Conservation (phyloP, 257 asterid species). For the Solanum etuberosum region DNA sequence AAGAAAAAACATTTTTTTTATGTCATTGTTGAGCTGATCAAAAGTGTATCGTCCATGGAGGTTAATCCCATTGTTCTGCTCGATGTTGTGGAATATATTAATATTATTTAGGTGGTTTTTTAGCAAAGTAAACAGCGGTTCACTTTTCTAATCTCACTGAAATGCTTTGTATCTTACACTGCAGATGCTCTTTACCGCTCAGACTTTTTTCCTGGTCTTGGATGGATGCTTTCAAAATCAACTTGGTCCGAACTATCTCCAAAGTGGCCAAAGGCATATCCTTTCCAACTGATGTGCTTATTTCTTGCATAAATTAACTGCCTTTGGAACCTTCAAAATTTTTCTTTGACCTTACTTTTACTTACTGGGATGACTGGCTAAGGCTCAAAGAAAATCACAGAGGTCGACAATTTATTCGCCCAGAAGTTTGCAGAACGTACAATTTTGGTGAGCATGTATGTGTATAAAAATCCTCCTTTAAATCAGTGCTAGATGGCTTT, state of each 20-base stretch:
- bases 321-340: conserved; percentile 10
- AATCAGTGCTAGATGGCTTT: neutral
- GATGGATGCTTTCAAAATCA: conserved; percentile 94
- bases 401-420: conserved; percentile 90
- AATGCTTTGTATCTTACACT: conserved; percentile 10
- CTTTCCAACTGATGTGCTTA: conserved; percentile 24
- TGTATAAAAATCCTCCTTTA: neutral
- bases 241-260: conserved; percentile 97
- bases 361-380: conserved; percentile 99
- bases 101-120: neutral
- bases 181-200: conserved; percentile 95
- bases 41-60: neutral
- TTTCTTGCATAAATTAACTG: neutral
- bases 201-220: conserved; percentile 99
- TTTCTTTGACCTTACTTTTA: conserved; percentile 70
- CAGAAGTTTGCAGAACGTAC: conserved; percentile 99
- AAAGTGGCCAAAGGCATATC: conserved; percentile 99
- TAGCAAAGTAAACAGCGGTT: neutral
- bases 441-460: conserved; percentile 98
- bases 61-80: neutral
- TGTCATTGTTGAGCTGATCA: neutral
- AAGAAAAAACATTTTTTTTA: neutral
- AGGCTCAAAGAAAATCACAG: conserved; percentile 76
- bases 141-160: conserved; percentile 2
- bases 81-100: neutral